Evolutionary conservation across 306 rosid genomes (phyloP).

Genomic region (Luffa aegyptiaca): DNA sequence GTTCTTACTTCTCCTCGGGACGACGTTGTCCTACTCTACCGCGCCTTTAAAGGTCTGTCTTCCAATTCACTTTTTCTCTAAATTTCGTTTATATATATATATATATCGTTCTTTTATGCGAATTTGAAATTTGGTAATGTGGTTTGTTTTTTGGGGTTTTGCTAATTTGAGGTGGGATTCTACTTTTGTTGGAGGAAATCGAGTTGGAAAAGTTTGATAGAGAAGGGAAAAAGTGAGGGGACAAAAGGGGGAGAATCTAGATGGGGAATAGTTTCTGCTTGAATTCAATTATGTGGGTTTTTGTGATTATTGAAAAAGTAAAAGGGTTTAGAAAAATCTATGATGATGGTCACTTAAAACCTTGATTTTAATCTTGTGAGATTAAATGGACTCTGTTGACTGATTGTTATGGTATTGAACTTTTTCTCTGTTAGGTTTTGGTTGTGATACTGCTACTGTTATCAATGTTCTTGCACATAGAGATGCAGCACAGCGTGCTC

Average conservation of each 20-base stretch:
- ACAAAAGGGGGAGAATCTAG: not conserved
- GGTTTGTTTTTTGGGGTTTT: not conserved
- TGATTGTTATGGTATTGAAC: not conserved
- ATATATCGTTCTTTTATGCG: not conserved
- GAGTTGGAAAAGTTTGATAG: not conserved
- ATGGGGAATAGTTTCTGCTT: not conserved
- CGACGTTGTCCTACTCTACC: slow-evolving; percentile 58
- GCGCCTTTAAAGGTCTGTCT: slow-evolving; percentile 61
- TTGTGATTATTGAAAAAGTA: not conserved
- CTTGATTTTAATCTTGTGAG: not conserved
- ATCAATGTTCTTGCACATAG: slow-evolving; percentile 65
- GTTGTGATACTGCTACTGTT: slow-evolving; percentile 60
- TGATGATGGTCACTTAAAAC: too few species aligned
- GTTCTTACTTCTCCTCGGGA: slow-evolving; percentile 55
- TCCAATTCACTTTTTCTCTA: not conserved
- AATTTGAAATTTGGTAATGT: not conserved
- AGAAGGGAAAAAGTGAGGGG: not conserved
- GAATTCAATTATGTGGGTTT: not conserved
- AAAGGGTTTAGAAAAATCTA: too few species aligned
- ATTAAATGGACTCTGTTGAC: not conserved
- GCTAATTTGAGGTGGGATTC: not conserved
- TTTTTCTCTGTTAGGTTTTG: slow-evolving; percentile 34
- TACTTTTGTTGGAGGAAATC: not conserved
- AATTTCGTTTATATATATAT: not conserved
- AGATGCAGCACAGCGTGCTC: slow-evolving; percentile 51